Base-by-base conservation (phyloP, 1,284 basidiomycete genomes). In the Cutaneotrichosporon sp. region DNA sequence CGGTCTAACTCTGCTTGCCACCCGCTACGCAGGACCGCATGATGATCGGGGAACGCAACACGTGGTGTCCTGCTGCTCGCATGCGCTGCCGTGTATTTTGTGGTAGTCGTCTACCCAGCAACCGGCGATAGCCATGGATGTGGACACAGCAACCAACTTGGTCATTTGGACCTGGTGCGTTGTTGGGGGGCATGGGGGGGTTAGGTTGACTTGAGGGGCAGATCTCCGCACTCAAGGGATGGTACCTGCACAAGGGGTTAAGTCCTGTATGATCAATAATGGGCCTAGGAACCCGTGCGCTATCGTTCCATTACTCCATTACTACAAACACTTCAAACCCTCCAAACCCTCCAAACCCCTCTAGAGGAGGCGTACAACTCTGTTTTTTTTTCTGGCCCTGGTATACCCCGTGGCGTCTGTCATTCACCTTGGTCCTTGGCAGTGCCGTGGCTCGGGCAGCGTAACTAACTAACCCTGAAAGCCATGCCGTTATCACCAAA, bases 31-130 rank as follows among this genome's bases (percentile, higher is more conserved):
- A 9, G 51, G 18, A 53, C 51, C 31, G 51, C 51, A 31, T 53
- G 51, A 53, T 53, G 51, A 53, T 53, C 51, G 51, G 51, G 51
- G 31, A 53, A 53, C 51, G 51, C 30, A 16, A 53, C 51, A 30
- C 51, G 51, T 53, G 51, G 51, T 32, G 51, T 53, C 51, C 32
- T 32, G 30, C 26, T 53, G 3, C 18, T 18, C 18, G 42, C 18
- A 46, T 46, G 42, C 42, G 42, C 42, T 46, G 16, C 42, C 42
- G 42, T 32, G 51, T 18, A 34, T 32, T 18, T 36, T 51, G 49
- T 22, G 18, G 16, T 53, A 30, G 31, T 53, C 51, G 51, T 53
- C 51, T 53, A 53, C 51, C 51, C 51, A 53, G 51, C 51, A 53
- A 53, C 51, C 51, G 51, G 51, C 51, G 51, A 53, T 53, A 53